phyloP scores from a whole-genome alignment of 1,284 basidiomycete species.

The Ganoderma meredithae region DNA sequence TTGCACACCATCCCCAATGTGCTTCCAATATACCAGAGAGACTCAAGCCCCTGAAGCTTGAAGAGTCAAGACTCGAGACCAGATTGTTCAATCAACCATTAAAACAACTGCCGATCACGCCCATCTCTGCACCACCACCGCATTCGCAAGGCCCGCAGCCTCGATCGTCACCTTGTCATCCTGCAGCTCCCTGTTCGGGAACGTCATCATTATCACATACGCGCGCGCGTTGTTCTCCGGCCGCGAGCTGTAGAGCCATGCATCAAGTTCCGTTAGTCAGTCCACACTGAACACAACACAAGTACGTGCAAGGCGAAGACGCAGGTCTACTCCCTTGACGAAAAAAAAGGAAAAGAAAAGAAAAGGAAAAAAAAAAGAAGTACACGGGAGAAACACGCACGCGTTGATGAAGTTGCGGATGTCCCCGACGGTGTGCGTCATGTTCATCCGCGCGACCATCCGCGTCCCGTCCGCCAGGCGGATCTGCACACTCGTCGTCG shows the following conservation, averaged over 20 bases:
- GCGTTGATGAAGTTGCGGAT: conserved; percentile 90
- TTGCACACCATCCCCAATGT: not conserved
- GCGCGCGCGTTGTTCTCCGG: conserved; percentile 70
- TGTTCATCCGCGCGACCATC: conserved; percentile 89
- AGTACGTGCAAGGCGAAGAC: too few relatives aligned
- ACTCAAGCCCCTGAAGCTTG: not conserved
- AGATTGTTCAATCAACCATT: not conserved
- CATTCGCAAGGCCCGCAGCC: conserved; percentile 78
- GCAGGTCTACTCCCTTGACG: too few relatives aligned
- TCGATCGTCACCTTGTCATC: conserved; percentile 77
- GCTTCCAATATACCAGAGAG: not conserved
- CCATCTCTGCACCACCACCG: conserved; percentile 90
- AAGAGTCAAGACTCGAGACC: not conserved
- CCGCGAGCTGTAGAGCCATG: conserved; percentile 61
- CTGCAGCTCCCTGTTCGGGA: conserved; percentile 82
- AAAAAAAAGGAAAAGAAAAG: not conserved
- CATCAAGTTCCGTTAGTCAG: not conserved
- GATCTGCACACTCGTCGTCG: conserved; percentile 92
- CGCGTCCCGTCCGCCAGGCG: conserved; percentile 92
- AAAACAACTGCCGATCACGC: conserved; percentile 42
- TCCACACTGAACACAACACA: not conserved
- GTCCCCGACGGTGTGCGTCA: conserved; percentile 90
- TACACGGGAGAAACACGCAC: conserved; percentile 57
- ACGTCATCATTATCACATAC: conserved; percentile 87
- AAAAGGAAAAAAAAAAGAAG: not conserved